Conservation (phyloP, 2,329 filamentous ascomycete species). For the Epicoccum sorghinum region DNA sequence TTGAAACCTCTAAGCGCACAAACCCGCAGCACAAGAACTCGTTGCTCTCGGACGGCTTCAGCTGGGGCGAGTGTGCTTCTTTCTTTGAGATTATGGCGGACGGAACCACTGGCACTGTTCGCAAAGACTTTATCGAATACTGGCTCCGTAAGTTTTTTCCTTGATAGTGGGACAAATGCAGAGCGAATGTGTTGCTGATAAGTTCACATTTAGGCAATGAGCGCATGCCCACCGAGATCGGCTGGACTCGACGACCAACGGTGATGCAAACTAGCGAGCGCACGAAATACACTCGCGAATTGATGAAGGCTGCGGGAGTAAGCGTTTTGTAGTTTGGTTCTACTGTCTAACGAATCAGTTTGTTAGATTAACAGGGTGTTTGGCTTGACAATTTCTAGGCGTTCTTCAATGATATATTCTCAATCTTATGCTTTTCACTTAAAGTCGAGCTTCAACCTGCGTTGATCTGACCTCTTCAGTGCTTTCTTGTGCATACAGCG, state of each 20-base stretch:
- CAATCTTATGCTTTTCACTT: too few relatives aligned
- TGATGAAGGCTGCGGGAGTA: constrained; percentile 14
- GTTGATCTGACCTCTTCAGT: too few relatives aligned
- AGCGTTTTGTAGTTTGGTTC: too few relatives aligned
- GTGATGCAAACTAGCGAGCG: constrained; percentile 16
- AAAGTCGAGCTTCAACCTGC: too few relatives aligned
- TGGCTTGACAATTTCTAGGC: too few relatives aligned
- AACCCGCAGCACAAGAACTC: constrained; percentile 14
- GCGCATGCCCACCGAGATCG: constrained; percentile 13
- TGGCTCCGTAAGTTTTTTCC: constrained; percentile 9
- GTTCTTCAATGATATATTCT: too few relatives aligned
- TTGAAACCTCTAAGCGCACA: constrained; percentile 7
- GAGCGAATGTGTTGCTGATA: too few relatives aligned
- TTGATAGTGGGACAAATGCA: too few relatives aligned
- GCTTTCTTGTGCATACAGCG: constrained; percentile 2
- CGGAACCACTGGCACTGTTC: constrained; percentile 10
- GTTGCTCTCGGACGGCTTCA: constrained; percentile 8
- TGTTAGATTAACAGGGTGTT: too few relatives aligned
- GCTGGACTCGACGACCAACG: constrained; percentile 13
- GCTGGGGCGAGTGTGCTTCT: constrained; percentile 14
- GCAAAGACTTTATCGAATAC: constrained; percentile 16
- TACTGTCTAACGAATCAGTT: too few relatives aligned
- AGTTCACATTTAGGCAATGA: constrained; percentile 2
- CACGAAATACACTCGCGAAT: constrained; percentile 9
- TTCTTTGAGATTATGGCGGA: constrained; percentile 18